Base-by-base conservation (phyloP, 2,329 filamentous ascomycete species). In the Aspergillus ibericus region DNA sequence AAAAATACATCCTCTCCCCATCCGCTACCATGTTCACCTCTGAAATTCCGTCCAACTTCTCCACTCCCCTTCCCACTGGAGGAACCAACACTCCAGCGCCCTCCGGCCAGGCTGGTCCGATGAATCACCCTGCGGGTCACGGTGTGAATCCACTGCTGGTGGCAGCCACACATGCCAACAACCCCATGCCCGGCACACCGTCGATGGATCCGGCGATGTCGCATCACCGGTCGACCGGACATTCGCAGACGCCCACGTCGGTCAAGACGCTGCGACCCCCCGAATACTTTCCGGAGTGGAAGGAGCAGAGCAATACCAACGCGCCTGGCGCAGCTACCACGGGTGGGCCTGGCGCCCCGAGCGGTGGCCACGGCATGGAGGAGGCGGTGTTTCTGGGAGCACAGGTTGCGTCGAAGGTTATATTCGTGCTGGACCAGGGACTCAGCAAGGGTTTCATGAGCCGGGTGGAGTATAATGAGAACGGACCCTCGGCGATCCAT, bases 1-100 rank as follows among this genome's bases (percentile, higher is more conserved):
- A 88, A 50, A 92, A 93, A 64, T 95, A 96, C 74, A 84, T 97
- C 55, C 88, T 99, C 65, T 96, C 93, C 1, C 95, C 95, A 27
- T 93, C 92, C 1, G 92, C 92, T 52, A 97, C 93, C 42, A 98
- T 98, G 70, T 98, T 98, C 82, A 96, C 93, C 35, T 96, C 92
- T 20, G 95, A 99, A 76, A 87, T 98, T 36, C 95, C 95, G 7
- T 97, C 92, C 8, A 93, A 95, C 77, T 85, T 97, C 72, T 92
- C 91, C 29, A 98, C 95, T 0, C 95, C 95, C 1, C 84, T 89
- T 10, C 93, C 92, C 18, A 98, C 93, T 0, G 93, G 93, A 34
- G 87, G 92, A 15, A 95, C 96, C 75, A 98, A 93, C 1, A 96
- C 95, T 0, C 91, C 91, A 2, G 69, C 79, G 48, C 64, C 67